Conservation (phyloP, 2,329 filamentous ascomycete species). For the Aspergillus fructus region DNA sequence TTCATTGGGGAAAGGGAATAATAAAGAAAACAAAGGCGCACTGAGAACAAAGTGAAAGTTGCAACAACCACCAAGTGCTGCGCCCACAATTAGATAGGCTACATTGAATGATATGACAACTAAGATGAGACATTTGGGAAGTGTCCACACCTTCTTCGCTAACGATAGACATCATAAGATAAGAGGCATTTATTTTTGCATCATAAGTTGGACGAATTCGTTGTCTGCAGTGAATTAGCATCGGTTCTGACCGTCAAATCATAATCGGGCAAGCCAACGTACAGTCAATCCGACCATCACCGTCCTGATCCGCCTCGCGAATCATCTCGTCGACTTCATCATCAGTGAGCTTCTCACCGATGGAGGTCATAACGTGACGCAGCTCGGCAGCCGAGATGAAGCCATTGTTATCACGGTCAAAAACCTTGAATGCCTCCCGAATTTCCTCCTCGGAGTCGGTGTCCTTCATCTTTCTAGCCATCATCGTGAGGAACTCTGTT, state of each 20-base stretch:
- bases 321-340: slow-evolving; percentile 95
- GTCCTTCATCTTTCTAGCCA: slow-evolving; percentile 93
- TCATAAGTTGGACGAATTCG: slow-evolving; percentile 92
- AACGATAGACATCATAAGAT: slow-evolving; percentile 29
- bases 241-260: not conserved
- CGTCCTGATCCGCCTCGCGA: slow-evolving; percentile 84
- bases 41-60: slow-evolving; percentile 13
- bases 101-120: slow-evolving; percentile 26
- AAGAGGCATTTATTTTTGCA: slow-evolving; percentile 72
- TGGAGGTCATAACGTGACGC: slow-evolving; percentile 88
- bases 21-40: slow-evolving; percentile 1
- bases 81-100: slow-evolving; percentile 27
- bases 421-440: slow-evolving; percentile 85
- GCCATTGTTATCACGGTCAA: slow-evolving; percentile 87
- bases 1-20: not conserved
- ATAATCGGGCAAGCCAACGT: slow-evolving; percentile 36
- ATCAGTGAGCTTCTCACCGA: slow-evolving; percentile 86
- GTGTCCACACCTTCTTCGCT: slow-evolving; percentile 29
- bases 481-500: slow-evolving; percentile 86
- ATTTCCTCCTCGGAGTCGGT: slow-evolving; percentile 91
- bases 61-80: slow-evolving; percentile 17
- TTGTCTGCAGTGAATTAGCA: slow-evolving; percentile 60
- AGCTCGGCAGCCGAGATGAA: slow-evolving; percentile 88
- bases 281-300: slow-evolving; percentile 88
- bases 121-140: slow-evolving; percentile 22